These are phyloP conservation scores for Athelia psychrophila DNA, from an alignment of 1,284 basidiomycete species.

Conservation along the genomic window DNA sequence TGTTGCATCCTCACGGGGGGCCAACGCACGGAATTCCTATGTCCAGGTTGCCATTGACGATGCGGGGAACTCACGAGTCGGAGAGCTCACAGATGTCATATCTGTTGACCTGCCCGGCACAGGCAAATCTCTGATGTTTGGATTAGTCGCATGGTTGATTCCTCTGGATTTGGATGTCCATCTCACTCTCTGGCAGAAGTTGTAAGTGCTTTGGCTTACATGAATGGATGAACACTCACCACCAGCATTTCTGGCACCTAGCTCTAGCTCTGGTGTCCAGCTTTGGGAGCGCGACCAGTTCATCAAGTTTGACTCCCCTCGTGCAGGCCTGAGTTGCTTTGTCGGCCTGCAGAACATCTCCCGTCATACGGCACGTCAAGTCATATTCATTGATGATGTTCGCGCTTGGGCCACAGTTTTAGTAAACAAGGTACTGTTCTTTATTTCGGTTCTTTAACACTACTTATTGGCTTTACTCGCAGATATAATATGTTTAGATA, in stretches of 20 bases:
- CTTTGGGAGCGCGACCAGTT: background rate
- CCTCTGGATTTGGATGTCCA: background rate
- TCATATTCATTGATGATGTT: background rate
- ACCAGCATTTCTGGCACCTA: background rate
- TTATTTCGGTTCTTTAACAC: too few relatives aligned
- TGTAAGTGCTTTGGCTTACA: background rate
- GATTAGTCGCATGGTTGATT: background rate
- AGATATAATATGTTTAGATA: background rate
- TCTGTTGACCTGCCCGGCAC: background rate
- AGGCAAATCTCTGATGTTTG: background rate
- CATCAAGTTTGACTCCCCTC: background rate
- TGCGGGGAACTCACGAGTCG: background rate
- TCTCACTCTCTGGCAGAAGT: background rate
- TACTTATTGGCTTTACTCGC: too few relatives aligned
- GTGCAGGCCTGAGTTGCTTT: background rate
- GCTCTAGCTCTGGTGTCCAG: background rate
- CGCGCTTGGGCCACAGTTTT: background rate
- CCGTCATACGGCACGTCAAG: background rate
- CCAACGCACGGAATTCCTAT: background rate
- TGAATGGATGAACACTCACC: background rate
- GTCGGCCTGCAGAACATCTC: too few relatives aligned
- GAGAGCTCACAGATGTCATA: background rate
- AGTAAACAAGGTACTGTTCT: background rate
- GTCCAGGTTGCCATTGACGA: too few relatives aligned
- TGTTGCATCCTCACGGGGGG: conserved; percentile 5